Conservation (phyloP, 768 basidiomycete genomes). For the Agaricus subrufescens region DNA sequence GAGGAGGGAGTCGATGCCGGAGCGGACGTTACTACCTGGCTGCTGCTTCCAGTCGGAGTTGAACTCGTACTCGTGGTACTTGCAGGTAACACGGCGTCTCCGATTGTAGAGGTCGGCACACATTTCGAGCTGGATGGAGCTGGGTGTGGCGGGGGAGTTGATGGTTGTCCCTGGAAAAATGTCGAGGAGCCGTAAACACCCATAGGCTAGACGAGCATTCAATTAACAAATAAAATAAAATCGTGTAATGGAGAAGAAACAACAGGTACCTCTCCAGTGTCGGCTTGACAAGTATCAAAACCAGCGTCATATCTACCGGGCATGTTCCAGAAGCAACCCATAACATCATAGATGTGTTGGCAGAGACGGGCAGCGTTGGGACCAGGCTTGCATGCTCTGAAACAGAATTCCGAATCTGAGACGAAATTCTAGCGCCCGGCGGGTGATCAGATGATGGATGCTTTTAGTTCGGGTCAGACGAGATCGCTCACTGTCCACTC, state of each 20-base stretch:
- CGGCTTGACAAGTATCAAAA: slow-evolving; percentile 50
- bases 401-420: slow-evolving; percentile 57
- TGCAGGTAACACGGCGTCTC: slow-evolving; percentile 33
- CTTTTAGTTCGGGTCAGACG: neutral
- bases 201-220: slow-evolving; percentile 40
- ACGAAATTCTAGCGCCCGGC: slow-evolving; percentile 51
- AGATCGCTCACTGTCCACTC: slow-evolving; percentile 62
- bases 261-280: slow-evolving; percentile 39
- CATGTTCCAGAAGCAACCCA: slow-evolving; percentile 63
- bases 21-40: neutral
- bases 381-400: slow-evolving; percentile 61
- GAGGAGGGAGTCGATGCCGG: neutral
- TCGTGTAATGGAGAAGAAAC: slow-evolving; percentile 1
- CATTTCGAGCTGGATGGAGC: slow-evolving; percentile 60
- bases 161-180: slow-evolving; percentile 57
- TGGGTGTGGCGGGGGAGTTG: slow-evolving; percentile 53
- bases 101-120: slow-evolving; percentile 43
- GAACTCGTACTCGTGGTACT: slow-evolving; percentile 14
- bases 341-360: slow-evolving; percentile 53
- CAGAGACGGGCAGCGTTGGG: slow-evolving; percentile 47
- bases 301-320: slow-evolving; percentile 43
- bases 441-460: neutral
- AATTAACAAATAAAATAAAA: slow-evolving; percentile 1
- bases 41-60: slow-evolving; percentile 8
- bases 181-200: slow-evolving; percentile 67